phyloP scores from a whole-genome alignment of 306 rosid genomes.

The Vicia sativa region DNA sequence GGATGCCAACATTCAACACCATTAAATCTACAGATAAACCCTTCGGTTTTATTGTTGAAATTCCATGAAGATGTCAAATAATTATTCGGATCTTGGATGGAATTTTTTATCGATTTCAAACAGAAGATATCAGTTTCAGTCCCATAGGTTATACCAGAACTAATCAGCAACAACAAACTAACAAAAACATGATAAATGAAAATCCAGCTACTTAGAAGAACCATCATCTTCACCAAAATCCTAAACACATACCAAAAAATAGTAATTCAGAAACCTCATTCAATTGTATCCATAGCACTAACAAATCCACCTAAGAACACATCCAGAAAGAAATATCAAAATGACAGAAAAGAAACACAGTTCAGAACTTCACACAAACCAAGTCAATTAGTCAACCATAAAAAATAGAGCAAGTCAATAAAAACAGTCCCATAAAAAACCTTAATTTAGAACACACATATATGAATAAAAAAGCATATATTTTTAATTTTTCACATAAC shows the following conservation, averaged over 20 bases:
- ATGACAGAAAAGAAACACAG: constrained; percentile 26
- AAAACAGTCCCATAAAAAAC: not conserved
- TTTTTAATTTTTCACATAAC: constrained; percentile 10
- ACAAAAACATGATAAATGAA: constrained; percentile 33
- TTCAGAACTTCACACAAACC: constrained; percentile 39
- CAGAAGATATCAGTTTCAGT: constrained; percentile 62
- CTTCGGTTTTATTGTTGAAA: constrained; percentile 67
- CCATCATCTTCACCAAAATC: constrained; percentile 51
- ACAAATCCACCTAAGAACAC: constrained; percentile 15
- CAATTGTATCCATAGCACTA: constrained; percentile 8
- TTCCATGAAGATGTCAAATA: constrained; percentile 62
- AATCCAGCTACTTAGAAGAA: constrained; percentile 39
- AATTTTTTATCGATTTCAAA: constrained; percentile 45
- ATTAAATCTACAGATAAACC: constrained; percentile 63
- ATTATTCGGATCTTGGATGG: constrained; percentile 61
- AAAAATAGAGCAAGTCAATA: constrained; percentile 13
- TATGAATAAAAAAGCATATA: constrained; percentile 12
- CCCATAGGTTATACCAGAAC: constrained; percentile 51
- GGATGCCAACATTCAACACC: constrained; percentile 96
- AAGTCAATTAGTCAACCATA: constrained; percentile 40
- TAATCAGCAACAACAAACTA: constrained; percentile 50
- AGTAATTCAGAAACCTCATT: constrained; percentile 38
- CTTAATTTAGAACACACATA: not conserved
- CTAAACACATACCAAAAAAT: constrained; percentile 31
- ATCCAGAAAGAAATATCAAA: constrained; percentile 35